phyloP scores from a whole-genome alignment of 768 basidiomycete species.

The Hypholoma sublateritium region DNA sequence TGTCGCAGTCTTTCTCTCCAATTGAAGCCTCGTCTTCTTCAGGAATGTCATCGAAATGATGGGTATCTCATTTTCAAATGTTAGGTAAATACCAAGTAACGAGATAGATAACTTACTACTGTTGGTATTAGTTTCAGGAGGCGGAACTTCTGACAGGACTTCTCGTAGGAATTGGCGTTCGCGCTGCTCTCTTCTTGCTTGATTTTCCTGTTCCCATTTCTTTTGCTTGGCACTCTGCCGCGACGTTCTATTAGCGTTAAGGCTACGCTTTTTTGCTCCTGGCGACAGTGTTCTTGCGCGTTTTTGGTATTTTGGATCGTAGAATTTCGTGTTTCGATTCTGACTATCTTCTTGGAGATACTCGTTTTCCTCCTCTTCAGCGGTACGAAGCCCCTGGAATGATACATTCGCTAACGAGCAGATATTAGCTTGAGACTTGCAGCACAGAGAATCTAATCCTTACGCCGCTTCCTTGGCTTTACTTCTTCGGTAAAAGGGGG shows the following conservation, averaged over 20 bases:
- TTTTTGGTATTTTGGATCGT: slow-evolving; percentile 38
- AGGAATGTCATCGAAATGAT: slow-evolving; percentile 10
- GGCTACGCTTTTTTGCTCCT: slow-evolving; percentile 33
- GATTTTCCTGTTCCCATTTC: slow-evolving; percentile 36
- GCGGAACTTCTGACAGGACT: slow-evolving; percentile 35
- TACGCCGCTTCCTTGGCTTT: slow-evolving; percentile 53
- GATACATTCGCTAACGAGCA: slow-evolving; percentile 28
- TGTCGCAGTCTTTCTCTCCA: background rate
- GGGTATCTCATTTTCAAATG: background rate
- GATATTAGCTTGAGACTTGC: background rate
- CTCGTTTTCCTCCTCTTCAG: slow-evolving; percentile 30
- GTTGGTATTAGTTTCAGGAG: slow-evolving; percentile 15
- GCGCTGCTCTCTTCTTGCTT: slow-evolving; percentile 35
- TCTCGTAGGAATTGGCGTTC: slow-evolving; percentile 42
- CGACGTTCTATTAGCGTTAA: slow-evolving; percentile 34
- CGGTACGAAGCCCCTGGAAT: slow-evolving; percentile 33
- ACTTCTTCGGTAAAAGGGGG: slow-evolving; percentile 14
- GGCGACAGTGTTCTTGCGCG: slow-evolving; percentile 54
- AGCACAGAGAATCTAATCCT: background rate
- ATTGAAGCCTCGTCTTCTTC: slow-evolving; percentile 27
- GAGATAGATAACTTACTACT: slow-evolving; percentile 8
- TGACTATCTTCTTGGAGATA: slow-evolving; percentile 30
- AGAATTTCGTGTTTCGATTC: slow-evolving; percentile 30
- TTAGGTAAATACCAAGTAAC: too few species aligned
- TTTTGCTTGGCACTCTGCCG: slow-evolving; percentile 43